These are phyloP conservation scores for Ceratocystis alfenasii DNA, from an alignment of 2,329 filamentous ascomycete species.

Conservation along the genomic window DNA sequence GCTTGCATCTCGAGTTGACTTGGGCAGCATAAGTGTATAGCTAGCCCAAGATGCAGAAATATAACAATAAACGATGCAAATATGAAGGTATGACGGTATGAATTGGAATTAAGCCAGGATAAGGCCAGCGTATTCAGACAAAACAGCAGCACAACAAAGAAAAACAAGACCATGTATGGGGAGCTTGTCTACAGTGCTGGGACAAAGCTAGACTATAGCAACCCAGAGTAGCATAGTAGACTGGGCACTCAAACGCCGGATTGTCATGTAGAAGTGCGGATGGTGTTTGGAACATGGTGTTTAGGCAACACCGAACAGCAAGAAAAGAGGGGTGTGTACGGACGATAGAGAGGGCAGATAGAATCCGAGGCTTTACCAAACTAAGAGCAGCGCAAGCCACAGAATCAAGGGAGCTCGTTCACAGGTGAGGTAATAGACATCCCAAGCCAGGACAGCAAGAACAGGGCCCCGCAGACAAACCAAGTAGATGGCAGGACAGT, in stretches of 20 bases:
- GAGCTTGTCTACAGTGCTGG: no score
- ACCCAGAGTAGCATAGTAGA: not conserved
- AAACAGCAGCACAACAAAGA: not conserved
- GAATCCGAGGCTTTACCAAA: not conserved
- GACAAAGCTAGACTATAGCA: no score
- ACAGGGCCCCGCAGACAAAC: not conserved
- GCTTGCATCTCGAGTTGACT: not conserved
- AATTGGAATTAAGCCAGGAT: not conserved
- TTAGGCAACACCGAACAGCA: not conserved
- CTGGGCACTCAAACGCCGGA: not conserved
- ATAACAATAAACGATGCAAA: not conserved
- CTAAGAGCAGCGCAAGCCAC: not conserved
- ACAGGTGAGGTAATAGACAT: not conserved
- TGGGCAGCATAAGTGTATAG: not conserved
- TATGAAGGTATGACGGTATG: not conserved
- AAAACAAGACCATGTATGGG: not conserved
- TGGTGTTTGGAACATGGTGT: not conserved
- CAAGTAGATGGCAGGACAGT: not conserved
- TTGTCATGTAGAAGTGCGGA: not conserved
- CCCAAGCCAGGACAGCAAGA: conserved; percentile 1
- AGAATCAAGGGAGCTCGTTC: not conserved
- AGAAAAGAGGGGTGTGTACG: not conserved
- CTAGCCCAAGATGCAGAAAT: not conserved
- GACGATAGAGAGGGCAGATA: not conserved
- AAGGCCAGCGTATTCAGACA: not conserved